Evolutionary conservation across 352 stramenopile genomes (phyloP).

Genomic region (Peronospora belbahrii): DNA sequence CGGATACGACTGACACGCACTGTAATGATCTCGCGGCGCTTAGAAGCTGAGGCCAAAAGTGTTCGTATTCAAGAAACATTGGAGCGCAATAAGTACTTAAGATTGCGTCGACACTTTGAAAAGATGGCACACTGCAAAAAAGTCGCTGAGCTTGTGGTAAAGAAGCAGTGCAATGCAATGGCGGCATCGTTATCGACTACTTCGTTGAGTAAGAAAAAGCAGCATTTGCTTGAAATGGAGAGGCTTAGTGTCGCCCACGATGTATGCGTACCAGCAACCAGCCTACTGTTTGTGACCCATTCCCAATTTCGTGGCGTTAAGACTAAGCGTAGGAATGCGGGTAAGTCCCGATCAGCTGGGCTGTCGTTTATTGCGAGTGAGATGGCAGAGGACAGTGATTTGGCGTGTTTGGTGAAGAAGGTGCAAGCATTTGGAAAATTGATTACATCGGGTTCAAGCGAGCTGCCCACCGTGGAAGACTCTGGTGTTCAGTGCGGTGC

Average conservation of each 20-base stretch:
- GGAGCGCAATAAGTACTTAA: slow-evolving; percentile 45
- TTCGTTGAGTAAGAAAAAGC: slow-evolving; percentile 26
- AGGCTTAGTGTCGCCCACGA: slow-evolving; percentile 38
- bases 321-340: background rate
- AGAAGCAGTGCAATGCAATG: slow-evolving; percentile 53
- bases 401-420: slow-evolving; percentile 25
- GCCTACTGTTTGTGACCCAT: slow-evolving; percentile 3
- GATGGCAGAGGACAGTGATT: slow-evolving; percentile 12
- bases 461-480: background rate
- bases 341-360: background rate
- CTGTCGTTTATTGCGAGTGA: background rate
- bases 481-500: background rate
- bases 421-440: slow-evolving; percentile 30
- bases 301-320: background rate
- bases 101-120: slow-evolving; percentile 30
- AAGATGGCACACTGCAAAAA: slow-evolving; percentile 53
- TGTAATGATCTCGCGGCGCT: slow-evolving; percentile 31
- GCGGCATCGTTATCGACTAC: slow-evolving; percentile 22
- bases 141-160: slow-evolving; percentile 47
- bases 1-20: slow-evolving; percentile 61
- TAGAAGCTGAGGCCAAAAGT: slow-evolving; percentile 31
- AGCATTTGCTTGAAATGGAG: slow-evolving; percentile 38
- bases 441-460: slow-evolving; percentile 18
- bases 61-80: slow-evolving; percentile 27
- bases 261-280: slow-evolving; percentile 8